Conservation (phyloP, 1,284 basidiomycete genomes). For the Trametes hirsuta region DNA sequence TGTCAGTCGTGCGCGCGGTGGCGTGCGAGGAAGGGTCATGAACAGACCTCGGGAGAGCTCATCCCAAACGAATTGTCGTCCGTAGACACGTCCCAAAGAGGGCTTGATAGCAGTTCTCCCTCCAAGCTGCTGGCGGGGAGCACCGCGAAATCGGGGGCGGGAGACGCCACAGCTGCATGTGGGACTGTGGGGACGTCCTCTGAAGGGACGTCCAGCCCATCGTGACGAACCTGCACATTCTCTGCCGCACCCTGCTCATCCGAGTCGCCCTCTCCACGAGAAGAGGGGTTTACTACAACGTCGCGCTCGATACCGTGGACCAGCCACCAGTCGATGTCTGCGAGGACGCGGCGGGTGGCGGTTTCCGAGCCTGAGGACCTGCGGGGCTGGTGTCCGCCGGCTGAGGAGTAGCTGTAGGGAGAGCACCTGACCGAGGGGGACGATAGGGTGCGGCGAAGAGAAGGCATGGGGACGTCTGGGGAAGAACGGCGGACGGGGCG, state of each 20-base stretch:
- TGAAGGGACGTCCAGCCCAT: conserved; percentile 8
- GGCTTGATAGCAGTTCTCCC: conserved; percentile 16
- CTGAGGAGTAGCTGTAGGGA: conserved; percentile 52
- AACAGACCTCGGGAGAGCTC: conserved; percentile 29
- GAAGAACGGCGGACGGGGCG: conserved; percentile 35
- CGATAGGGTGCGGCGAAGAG: conserved; percentile 74
- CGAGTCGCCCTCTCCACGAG: conserved; percentile 27
- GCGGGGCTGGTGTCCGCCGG: conserved; percentile 49
- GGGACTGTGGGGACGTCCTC: conserved; percentile 17
- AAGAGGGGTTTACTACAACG: conserved; percentile 25
- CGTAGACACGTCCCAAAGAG: conserved; percentile 24
- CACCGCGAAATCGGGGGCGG: conserved; percentile 10
- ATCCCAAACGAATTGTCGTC: conserved; percentile 20
- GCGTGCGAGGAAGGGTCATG: conserved; percentile 16
- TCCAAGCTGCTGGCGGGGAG: conserved; percentile 14
- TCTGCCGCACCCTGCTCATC: conserved; percentile 26
- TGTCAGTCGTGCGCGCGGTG: conserved; percentile 18
- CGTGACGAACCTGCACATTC: conserved; percentile 21
- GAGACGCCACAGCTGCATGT: conserved; percentile 14
- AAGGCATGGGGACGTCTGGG: conserved; percentile 55
- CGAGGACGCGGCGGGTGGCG: conserved; percentile 66
- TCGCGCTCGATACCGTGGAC: conserved; percentile 71
- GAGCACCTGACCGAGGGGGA: conserved; percentile 64
- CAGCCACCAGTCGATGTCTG: conserved; percentile 84
- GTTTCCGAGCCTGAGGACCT: conserved; percentile 70